A percentile compares a stretch with the other conserved stretches of the same genome.
These are phyloP conservation scores for Fusarium nodosum DNA, from an alignment of 2,329 filamentous ascomycete genomes.

Conservation along the genomic window DNA sequence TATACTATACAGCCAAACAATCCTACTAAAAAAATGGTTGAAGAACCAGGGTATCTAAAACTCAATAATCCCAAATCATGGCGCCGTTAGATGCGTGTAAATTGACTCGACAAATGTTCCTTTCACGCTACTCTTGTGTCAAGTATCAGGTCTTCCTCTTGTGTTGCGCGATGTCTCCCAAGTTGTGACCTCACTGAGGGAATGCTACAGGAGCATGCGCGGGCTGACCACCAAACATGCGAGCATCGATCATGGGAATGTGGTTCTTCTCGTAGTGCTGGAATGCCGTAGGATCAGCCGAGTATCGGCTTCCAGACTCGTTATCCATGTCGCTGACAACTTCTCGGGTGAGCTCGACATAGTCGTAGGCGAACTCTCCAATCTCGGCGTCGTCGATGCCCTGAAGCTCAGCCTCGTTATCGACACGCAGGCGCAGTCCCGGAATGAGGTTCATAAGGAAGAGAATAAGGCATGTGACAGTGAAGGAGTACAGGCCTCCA, in stretches of 20 bases:
- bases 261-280: slow-evolving; percentile 64
- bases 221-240: slow-evolving; percentile 56
- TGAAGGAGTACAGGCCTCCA: slow-evolving; percentile 83
- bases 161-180: neutral
- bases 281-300: slow-evolving; percentile 57
- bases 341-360: slow-evolving; percentile 82
- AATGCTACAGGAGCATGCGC: slow-evolving; percentile 44
- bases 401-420: slow-evolving; percentile 82
- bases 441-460: slow-evolving; percentile 85
- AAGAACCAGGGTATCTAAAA: slow-evolving; percentile 50
- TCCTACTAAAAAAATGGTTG: slow-evolving; percentile 19
- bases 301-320: slow-evolving; percentile 61
- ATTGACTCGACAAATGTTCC: slow-evolving; percentile 18
- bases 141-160: neutral
- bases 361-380: slow-evolving; percentile 96
- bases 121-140: neutral
- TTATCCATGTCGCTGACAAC: slow-evolving; percentile 63
- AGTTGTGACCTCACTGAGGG: slow-evolving; percentile 34
- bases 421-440: slow-evolving; percentile 78
- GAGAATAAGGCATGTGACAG: slow-evolving; percentile 81
- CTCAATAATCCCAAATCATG: slow-evolving; percentile 39
- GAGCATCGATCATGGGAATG: slow-evolving; percentile 62
- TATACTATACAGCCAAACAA: slow-evolving; percentile 37
- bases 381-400: slow-evolving; percentile 93
- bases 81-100: slow-evolving; percentile 46